A percentile compares a stretch with the other conserved stretches of the same genome.
Conservation (phyloP, 140 eudicot genomes). For the Erigeron philadelphicus region DNA sequence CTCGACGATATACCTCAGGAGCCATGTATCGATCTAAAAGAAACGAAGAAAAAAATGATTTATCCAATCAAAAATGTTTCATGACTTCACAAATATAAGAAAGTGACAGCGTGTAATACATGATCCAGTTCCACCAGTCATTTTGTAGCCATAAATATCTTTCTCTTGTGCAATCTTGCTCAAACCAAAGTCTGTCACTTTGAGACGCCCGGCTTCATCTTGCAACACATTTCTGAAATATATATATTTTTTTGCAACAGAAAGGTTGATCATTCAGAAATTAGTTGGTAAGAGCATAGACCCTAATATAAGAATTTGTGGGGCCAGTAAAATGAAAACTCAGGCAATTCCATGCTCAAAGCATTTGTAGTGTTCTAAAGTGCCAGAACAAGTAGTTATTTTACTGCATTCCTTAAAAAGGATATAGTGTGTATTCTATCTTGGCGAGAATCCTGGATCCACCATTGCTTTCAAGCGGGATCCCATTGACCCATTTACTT, state of each 20-base stretch:
- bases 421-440: too few relatives aligned
- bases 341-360: too few relatives aligned
- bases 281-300: too few relatives aligned
- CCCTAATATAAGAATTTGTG: too few relatives aligned
- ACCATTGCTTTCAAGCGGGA: too few relatives aligned
- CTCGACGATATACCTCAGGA: conserved; percentile 72
- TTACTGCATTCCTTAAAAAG: not conserved
- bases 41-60: conserved; percentile 1
- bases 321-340: too few relatives aligned
- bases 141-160: conserved; percentile 58
- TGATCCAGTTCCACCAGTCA: conserved; percentile 80
- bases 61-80: not conserved
- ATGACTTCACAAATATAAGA: conserved; percentile 5
- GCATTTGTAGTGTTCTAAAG: too few relatives aligned
- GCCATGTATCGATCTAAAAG: conserved; percentile 68
- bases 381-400: not conserved
- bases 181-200: conserved; percentile 66
- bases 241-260: not conserved
- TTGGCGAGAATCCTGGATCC: too few relatives aligned
- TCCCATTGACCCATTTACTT: too few relatives aligned
- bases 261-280: not conserved
- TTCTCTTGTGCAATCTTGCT: conserved; percentile 70
- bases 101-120: conserved; percentile 32
- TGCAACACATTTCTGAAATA: conserved; percentile 52
- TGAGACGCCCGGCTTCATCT: conserved; percentile 71